These are phyloP conservation scores for Ophiorrhiza pumila DNA, from an alignment of 257 asterid genomes.

Conservation along the genomic window DNA sequence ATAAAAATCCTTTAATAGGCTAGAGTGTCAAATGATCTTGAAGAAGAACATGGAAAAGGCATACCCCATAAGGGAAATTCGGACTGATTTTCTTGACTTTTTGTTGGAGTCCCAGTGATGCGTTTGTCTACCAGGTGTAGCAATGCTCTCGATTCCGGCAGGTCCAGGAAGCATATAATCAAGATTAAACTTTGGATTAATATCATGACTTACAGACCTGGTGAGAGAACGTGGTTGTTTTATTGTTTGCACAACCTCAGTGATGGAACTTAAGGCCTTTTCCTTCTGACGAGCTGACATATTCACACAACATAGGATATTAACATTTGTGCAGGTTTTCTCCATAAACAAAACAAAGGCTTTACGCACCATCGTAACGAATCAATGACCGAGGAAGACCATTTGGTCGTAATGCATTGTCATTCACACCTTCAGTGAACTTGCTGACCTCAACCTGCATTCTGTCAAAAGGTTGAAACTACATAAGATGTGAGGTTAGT, in stretches of 20 bases:
- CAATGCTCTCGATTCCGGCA: slow-evolving; percentile 39
- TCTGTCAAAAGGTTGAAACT: slow-evolving; percentile 39
- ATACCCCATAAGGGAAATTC: slow-evolving; percentile 66
- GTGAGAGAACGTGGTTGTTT: slow-evolving; percentile 66
- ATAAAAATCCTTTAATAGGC: neutral
- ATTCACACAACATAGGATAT: slow-evolving; percentile 21
- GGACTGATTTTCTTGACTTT: slow-evolving; percentile 57
- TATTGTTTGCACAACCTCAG: slow-evolving; percentile 85
- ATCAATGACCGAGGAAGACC: slow-evolving; percentile 90
- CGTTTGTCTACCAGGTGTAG: slow-evolving; percentile 46
- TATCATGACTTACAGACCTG: slow-evolving; percentile 49
- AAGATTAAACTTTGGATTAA: slow-evolving; percentile 30
- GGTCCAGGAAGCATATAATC: slow-evolving; percentile 77
- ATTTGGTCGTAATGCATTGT: slow-evolving; percentile 81
- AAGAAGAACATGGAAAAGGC: slow-evolving; percentile 1
- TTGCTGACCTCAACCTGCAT: slow-evolving; percentile 99
- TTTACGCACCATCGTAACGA: slow-evolving; percentile 77
- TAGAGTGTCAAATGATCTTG: neutral
- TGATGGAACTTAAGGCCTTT: slow-evolving; percentile 76
- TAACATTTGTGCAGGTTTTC: slow-evolving; percentile 14
- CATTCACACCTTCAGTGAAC: slow-evolving; percentile 87
- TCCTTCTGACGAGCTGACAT: slow-evolving; percentile 92
- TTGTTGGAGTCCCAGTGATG: slow-evolving; percentile 38
- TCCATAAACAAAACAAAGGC: slow-evolving; percentile 13
- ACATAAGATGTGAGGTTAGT: neutral